Evolutionary conservation across 1,284 basidiomycete genomes (phyloP).

Genomic region (Sphaerobolus stellatus): DNA sequence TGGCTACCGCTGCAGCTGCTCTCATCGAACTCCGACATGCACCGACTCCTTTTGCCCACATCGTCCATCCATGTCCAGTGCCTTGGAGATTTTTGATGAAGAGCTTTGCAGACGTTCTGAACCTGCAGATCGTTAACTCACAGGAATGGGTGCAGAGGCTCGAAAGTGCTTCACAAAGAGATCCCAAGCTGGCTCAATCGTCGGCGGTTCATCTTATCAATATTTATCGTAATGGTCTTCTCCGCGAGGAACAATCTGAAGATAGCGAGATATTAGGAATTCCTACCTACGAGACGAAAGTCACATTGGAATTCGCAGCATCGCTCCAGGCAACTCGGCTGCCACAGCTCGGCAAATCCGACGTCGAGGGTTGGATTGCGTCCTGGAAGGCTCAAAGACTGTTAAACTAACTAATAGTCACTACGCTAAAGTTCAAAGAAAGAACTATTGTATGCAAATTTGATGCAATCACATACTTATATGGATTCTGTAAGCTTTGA

Average conservation of each 20-base stretch:
- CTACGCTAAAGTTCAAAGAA: no score
- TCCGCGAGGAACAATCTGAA: background rate
- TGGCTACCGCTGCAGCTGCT: slow-evolving; percentile 20
- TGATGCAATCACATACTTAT: no score
- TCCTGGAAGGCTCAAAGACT: background rate
- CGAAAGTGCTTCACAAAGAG: background rate
- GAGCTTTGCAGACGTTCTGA: background rate
- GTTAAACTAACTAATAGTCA: background rate
- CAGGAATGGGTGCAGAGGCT: background rate
- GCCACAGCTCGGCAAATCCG: background rate
- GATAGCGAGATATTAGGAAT: background rate
- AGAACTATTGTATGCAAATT: no score
- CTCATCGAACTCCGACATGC: slow-evolving; percentile 17
- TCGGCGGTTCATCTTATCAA: background rate
- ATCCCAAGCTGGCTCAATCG: background rate
- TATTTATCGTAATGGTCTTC: background rate
- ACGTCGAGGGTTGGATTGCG: background rate
- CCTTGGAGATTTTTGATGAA: slow-evolving; percentile 16
- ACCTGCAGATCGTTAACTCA: background rate
- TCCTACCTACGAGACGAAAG: background rate
- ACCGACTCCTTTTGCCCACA: slow-evolving; percentile 21
- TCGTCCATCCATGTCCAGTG: slow-evolving; percentile 27
- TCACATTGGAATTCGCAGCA: background rate
- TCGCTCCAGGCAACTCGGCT: background rate
- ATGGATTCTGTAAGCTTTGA: no score